A percentile compares a stretch with the other conserved stretches of the same genome.
Evolutionary conservation across 164 flowering plant genomes (phyloP).

Genomic region (Sextonia rubra): DNA sequence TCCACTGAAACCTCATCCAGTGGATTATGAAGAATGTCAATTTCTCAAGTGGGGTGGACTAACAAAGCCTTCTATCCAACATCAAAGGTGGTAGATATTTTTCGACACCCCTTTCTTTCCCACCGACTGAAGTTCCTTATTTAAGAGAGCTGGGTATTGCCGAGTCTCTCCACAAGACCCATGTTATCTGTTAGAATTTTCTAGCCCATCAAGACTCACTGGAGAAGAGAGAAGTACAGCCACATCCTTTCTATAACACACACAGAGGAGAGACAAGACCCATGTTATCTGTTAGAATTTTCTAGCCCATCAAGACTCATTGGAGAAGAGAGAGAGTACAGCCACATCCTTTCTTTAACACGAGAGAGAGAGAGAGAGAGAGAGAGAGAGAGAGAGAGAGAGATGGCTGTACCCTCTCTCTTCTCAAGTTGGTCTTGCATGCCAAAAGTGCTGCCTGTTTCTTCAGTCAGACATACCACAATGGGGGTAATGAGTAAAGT

Average conservation of each 20-base stretch:
- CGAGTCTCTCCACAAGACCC: not conserved
- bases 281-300: not conserved
- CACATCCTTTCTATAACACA: not conserved
- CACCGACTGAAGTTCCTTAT: not conserved
- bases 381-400: not conserved
- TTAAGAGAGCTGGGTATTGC: not conserved
- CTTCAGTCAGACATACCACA: too few relatives aligned
- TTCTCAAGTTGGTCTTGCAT: not conserved
- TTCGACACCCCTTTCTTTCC: not conserved
- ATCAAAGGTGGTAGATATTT: not conserved
- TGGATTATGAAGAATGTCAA: not conserved
- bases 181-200: not conserved
- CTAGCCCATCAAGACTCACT: not conserved
- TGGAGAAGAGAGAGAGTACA: slow-evolving; percentile 9
- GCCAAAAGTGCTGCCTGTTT: too few relatives aligned
- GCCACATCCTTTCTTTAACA: not conserved
- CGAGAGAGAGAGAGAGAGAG: not conserved
- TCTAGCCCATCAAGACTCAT: slow-evolving; percentile 1
- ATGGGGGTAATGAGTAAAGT: too few relatives aligned
- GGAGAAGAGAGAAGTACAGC: slow-evolving; percentile 8
- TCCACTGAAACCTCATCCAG: not conserved
- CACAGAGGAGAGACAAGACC: too few relatives aligned
- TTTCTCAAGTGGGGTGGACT: not conserved
- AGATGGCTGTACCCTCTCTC: slow-evolving; percentile 7
- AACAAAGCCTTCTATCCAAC: not conserved